A percentile compares a stretch with the other conserved stretches of the same genome.
Conservation (phyloP, 2,329 filamentous ascomycete species). For the Zymoseptoria ardabiliae region DNA sequence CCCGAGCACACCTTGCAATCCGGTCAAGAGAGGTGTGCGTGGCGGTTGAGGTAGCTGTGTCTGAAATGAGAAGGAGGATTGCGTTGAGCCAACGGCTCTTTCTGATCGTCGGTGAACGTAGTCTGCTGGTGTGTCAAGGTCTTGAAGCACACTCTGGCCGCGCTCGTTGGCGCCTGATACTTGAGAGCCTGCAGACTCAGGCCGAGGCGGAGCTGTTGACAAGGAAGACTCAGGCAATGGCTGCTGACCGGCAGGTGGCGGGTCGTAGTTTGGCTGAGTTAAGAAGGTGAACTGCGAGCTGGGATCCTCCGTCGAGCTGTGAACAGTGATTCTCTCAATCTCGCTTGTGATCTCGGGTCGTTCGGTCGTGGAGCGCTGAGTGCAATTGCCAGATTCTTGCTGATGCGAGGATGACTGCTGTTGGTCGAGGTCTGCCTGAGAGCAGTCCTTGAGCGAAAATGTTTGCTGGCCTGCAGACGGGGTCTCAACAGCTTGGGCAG, state of each 20-base stretch:
- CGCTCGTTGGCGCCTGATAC: background rate
- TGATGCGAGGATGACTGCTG: background rate
- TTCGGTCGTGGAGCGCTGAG: background rate
- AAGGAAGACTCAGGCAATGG: constrained; percentile 6
- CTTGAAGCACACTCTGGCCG: background rate
- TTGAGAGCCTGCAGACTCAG: background rate
- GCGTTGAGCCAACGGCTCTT: background rate
- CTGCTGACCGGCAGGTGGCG: constrained; percentile 14
- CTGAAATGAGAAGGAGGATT: constrained; percentile 18
- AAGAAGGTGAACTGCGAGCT: constrained; percentile 1
- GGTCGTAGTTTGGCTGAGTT: constrained; percentile 10
- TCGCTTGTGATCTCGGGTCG: background rate
- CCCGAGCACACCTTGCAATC: background rate
- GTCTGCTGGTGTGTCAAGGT: background rate
- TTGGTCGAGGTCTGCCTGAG: background rate
- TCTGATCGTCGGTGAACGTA: too few species aligned
- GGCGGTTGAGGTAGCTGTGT: constrained; percentile 13
- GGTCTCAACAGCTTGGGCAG: background rate
- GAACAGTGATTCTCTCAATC: background rate
- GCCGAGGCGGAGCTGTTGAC: background rate
- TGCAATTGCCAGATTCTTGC: background rate
- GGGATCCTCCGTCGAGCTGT: constrained; percentile 1
- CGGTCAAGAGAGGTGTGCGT: background rate
- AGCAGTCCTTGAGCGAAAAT: background rate
- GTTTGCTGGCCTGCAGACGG: background rate